Percentiles rank a stretch among this genome's conserved stretches.
Evolutionary conservation across 805 yeast species (phyloP).

Genomic region (Yamadazyma takamatsuzukensis): DNA sequence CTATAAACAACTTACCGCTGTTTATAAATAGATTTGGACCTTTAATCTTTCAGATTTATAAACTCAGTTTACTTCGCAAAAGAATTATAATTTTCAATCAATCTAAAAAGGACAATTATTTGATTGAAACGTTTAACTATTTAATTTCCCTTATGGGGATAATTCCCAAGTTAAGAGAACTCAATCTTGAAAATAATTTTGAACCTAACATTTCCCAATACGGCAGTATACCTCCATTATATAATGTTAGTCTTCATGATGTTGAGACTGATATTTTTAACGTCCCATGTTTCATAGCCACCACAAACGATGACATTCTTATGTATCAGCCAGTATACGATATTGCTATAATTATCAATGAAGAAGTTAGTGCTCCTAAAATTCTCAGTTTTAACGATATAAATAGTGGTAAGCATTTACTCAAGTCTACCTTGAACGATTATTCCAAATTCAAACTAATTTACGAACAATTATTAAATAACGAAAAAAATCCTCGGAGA

Average conservation of each 20-base stretch:
- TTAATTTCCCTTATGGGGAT: conserved; percentile 58
- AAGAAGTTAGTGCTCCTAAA: conserved; percentile 7
- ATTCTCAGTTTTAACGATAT: conserved; percentile 7
- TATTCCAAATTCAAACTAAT: conserved; percentile 32
- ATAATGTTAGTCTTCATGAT: conserved; percentile 62
- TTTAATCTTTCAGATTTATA: conserved; percentile 60
- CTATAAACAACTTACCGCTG: conserved; percentile 30
- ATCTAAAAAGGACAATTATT: conserved; percentile 18
- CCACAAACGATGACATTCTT: conserved; percentile 65
- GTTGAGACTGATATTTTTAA: conserved; percentile 14
- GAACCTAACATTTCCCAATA: conserved; percentile 11
- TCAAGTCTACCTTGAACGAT: conserved; percentile 33
- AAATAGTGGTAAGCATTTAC: conserved; percentile 3
- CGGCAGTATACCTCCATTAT: conserved; percentile 47
- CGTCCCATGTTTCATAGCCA: conserved; percentile 37
- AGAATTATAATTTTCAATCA: conserved; percentile 47
- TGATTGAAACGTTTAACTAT: conserved; percentile 48
- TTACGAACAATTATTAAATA: conserved; percentile 19
- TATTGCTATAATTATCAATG: conserved; percentile 25
- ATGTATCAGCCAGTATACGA: conserved; percentile 57
- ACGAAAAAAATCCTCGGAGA: conserved; percentile 1
- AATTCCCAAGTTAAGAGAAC: conserved; percentile 53
- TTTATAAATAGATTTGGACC: conserved; percentile 59
- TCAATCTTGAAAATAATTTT: conserved; percentile 37
- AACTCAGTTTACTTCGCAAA: conserved; percentile 55